Evolutionary conservation across 805 yeast species (phyloP).

Genomic region (Saturnispora hagleri): DNA sequence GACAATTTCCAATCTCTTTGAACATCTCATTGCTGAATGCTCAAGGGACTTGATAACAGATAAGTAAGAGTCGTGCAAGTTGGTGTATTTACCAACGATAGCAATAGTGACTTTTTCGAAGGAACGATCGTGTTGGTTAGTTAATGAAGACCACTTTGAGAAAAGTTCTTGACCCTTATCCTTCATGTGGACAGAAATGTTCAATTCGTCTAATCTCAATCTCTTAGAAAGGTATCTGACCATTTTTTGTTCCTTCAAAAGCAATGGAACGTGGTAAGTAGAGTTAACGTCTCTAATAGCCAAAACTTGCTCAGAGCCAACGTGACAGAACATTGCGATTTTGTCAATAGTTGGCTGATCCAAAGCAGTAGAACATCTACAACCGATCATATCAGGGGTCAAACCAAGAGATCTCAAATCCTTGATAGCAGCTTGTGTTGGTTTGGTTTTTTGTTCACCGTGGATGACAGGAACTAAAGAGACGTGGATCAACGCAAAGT

Average conservation of each 20-base stretch:
- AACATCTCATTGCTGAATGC: constrained; percentile 87
- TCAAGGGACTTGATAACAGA: constrained; percentile 93
- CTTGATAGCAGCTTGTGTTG: constrained; percentile 98
- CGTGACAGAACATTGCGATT: constrained; percentile 98
- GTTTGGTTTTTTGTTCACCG: constrained; percentile 98
- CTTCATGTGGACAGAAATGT: constrained; percentile 40
- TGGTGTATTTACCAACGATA: constrained; percentile 93
- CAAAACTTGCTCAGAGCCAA: constrained; percentile 94
- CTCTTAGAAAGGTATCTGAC: constrained; percentile 63
- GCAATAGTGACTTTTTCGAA: constrained; percentile 88
- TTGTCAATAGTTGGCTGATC: constrained; percentile 83
- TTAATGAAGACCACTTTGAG: constrained; percentile 69
- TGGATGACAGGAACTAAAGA: constrained; percentile 96
- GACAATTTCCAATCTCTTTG: constrained; percentile 72
- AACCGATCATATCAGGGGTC: constrained; percentile 94
- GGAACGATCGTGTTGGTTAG: constrained; percentile 72
- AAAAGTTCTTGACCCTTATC: constrained; percentile 63
- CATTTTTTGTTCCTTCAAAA: constrained; percentile 80
- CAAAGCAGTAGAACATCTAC: constrained; percentile 83
- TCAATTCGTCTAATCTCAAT: constrained; percentile 46
- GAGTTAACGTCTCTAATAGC: constrained; percentile 96
- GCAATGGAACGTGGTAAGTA: constrained; percentile 93
- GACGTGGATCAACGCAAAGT: constrained; percentile 92
- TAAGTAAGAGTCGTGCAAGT: constrained; percentile 88
- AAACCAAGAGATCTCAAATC: constrained; percentile 93